Base-by-base conservation (phyloP, 768 basidiomycete species). In the Cubamyces sp. region DNA sequence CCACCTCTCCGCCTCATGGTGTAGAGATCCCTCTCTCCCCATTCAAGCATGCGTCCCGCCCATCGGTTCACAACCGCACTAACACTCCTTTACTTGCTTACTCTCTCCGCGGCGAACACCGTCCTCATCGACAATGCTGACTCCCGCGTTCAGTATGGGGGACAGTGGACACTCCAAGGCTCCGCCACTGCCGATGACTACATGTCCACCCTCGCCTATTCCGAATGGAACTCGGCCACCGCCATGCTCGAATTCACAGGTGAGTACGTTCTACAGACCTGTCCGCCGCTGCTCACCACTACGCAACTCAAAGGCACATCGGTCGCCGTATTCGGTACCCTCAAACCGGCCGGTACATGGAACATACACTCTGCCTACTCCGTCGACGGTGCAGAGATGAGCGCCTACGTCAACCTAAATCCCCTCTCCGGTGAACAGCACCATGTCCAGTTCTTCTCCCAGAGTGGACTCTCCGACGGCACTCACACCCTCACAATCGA, bases 281-380 rank as follows among this genome's bases (percentile, higher is more conserved):
- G 11, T n/a, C 19, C 5, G 12, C 46, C 2, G 14, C 41, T 12
- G 30, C 46, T n/a, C 0, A 43, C 30, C 7, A 37, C 15, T 5
- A 43, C 11, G n/a, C 0, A 2, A 23, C 16, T 3, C n/a, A 15
- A 19, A 58, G 57, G 57, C 7, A 50, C 48, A 26, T 49, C 57
- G 18, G 41, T 58, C 25, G 9, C 57, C 5, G 57, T 58, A n/a
- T 58, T 50, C 23, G 57, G 57, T 14, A 26, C 57, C 18, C 26
- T 58, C 9, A 30, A 21, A 25, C 57, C 57, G 11, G 57, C 51
- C 40, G 57, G 57, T 2, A 9, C 21, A 6, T 58, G 57, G 57
- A 28, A 58, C 25, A 51, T 58, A 28, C 26, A 49, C 11, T 58
- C 57, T 1, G 25, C 23, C 23, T 58, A 58, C 48, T 50, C 41